Percentiles rank a stretch among this genome's conserved stretches.
These are phyloP conservation scores for Phialemonium atrogriseum DNA, from an alignment of 2,329 filamentous ascomycete species.

Conservation along the genomic window DNA sequence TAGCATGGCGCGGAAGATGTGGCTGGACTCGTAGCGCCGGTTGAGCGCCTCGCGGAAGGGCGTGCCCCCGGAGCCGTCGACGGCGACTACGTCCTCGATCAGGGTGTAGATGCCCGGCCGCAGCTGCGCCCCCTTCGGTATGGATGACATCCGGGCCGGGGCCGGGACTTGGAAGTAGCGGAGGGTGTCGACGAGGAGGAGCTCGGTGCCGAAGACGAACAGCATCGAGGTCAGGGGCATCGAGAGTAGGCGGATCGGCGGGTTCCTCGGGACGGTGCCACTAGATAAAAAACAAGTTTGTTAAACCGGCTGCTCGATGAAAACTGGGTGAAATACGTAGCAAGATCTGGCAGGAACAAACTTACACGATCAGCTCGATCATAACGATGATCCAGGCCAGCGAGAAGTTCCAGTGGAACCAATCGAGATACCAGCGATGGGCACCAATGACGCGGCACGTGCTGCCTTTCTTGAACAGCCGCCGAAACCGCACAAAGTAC, in stretches of 20 bases:
- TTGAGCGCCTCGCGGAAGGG: slow-evolving; percentile 41
- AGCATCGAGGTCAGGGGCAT: slow-evolving; percentile 37
- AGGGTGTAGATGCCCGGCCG: slow-evolving; percentile 55
- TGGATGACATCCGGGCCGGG: slow-evolving; percentile 56
- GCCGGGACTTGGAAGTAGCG: slow-evolving; percentile 25
- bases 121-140: slow-evolving; percentile 49
- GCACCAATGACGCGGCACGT: slow-evolving; percentile 36
- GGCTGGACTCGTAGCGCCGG: slow-evolving; percentile 43
- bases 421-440: slow-evolving; percentile 34
- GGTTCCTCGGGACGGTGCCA: slow-evolving; percentile 30
- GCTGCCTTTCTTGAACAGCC: slow-evolving; percentile 41
- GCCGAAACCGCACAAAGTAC: slow-evolving; percentile 42
- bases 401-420: slow-evolving; percentile 49
- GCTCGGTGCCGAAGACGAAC: slow-evolving; percentile 38
- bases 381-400: slow-evolving; percentile 47
- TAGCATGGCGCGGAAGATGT: slow-evolving; percentile 44
- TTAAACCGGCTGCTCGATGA: slow-evolving; percentile 29
- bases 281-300: slow-evolving; percentile 1
- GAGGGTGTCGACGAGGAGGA: slow-evolving; percentile 31
- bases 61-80: slow-evolving; percentile 54
- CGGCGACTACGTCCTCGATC: slow-evolving; percentile 59
- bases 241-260: slow-evolving; percentile 39
- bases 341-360: background rate
- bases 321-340: slow-evolving; percentile 34
- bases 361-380: slow-evolving; percentile 42